A percentile compares a stretch with the other conserved stretches of the same genome.
Evolutionary conservation across 2,329 filamentous ascomycete genomes (phyloP).

Genomic region (Phialocephala subalpina): DNA sequence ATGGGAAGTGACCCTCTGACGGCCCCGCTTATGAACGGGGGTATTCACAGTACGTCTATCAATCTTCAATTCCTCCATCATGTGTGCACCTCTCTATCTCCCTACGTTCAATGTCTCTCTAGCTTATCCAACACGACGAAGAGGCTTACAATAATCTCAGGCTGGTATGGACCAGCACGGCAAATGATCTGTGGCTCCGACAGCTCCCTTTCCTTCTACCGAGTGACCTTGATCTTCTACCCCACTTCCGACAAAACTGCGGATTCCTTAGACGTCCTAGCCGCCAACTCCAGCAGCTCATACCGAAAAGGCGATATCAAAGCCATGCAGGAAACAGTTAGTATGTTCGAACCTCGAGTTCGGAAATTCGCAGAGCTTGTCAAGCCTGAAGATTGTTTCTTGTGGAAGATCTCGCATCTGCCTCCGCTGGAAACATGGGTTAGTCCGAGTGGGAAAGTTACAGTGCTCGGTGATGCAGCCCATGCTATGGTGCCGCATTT

Average conservation of each 20-base stretch:
- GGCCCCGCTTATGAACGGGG: slow-evolving; percentile 11
- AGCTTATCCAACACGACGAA: not conserved
- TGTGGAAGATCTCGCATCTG: slow-evolving; percentile 18
- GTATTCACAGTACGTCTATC: slow-evolving; percentile 13
- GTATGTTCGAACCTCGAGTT: slow-evolving; percentile 12
- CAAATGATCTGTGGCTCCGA: slow-evolving; percentile 20
- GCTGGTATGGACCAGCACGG: slow-evolving; percentile 13
- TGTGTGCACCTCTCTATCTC: not conserved
- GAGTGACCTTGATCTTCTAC: slow-evolving; percentile 16
- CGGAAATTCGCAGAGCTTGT: slow-evolving; percentile 4
- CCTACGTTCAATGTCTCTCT: not conserved
- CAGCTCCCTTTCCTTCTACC: not conserved
- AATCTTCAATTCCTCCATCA: not conserved
- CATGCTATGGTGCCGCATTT: slow-evolving; percentile 24
- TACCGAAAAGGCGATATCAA: not conserved
- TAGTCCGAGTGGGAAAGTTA: slow-evolving; percentile 13
- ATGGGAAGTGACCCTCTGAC: slow-evolving; percentile 15
- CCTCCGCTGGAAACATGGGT: slow-evolving; percentile 10
- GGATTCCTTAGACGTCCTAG: slow-evolving; percentile 4
- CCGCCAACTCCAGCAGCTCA: slow-evolving; percentile 14
- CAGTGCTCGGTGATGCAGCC: slow-evolving; percentile 12
- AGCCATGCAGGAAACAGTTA: not conserved
- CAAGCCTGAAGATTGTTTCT: slow-evolving; percentile 16
- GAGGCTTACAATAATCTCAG: not conserved
- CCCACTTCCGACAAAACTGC: slow-evolving; percentile 5